Evolutionary conservation across 768 basidiomycete species (phyloP), one percentile per base, ranked within the genome.

Genomic region (Favolaschia claudopus): DNA sequence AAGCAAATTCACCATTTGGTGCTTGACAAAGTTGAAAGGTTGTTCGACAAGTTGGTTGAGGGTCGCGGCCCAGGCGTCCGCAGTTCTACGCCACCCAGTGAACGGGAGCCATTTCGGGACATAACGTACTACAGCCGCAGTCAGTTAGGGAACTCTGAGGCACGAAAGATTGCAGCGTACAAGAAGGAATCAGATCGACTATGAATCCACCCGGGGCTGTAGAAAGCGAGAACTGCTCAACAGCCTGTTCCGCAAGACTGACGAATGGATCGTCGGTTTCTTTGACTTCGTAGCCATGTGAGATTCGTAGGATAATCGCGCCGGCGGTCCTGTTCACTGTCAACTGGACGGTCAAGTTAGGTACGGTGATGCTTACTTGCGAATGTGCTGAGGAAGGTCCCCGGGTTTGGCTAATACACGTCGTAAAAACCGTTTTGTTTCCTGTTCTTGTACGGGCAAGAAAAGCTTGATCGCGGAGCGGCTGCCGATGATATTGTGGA

Each of bases 21-120:
- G 81, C 67, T 86, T 86, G 42, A 86, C 86, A 55, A 82, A 85
- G 34, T 78, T 76, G 66, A 82, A 76, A 9, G 88, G 87, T 52
- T 74, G 75, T 25, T 84, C 78, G 25, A 86, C 85, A 82, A 86
- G 79, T 43, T 87, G 79, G 14, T 71, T 64, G 25, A 89, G 74
- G 0, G 85, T 87, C 3, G 72, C 68, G 20, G 78, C 76, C 85
- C 86, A 89, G 38, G 74, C 74, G 29, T 72, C 75, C 1, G 87
- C 88, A 61, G 74, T 82, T 58, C 65, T 70, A 66, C 82, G 82
- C 74, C 89, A 89, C 6, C 73, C 74, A 25, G 85, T 85, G 22
- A 87, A 87, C 20, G 88, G 88, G 62, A 87, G 78, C 87, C 88
- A 89, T 24, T 75, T 70, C 31, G 88, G 88, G 39, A 88, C 66